These are phyloP conservation scores for Lodderomyces parapsilosis DNA, from an alignment of 1,139 yeast species.

Conservation along the genomic window DNA sequence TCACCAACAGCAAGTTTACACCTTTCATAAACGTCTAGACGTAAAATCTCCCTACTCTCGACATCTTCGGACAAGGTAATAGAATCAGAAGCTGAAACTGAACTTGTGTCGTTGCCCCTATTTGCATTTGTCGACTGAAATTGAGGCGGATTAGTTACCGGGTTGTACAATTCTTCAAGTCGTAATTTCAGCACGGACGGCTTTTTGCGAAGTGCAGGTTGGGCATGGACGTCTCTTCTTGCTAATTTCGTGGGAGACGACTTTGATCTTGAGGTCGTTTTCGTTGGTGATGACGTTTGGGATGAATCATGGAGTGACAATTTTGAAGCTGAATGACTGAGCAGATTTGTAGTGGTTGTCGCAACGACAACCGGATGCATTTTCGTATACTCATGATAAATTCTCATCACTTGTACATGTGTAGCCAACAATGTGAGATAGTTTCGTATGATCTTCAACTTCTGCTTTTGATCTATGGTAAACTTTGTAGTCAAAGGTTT, in stretches of 20 bases:
- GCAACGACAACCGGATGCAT: constrained; percentile 15
- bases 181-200: constrained; percentile 26
- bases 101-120: neutral
- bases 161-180: constrained; percentile 26
- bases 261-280: constrained; percentile 8
- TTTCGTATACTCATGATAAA: constrained; percentile 37
- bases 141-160: constrained; percentile 22
- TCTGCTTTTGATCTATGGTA: constrained; percentile 30
- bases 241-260: constrained; percentile 14
- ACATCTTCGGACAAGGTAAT: constrained; percentile 4
- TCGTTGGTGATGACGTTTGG: constrained; percentile 7
- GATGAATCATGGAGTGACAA: constrained; percentile 2
- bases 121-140: no score
- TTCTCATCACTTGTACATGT: constrained; percentile 61
- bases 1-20: constrained; percentile 27
- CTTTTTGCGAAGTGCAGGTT: constrained; percentile 17
- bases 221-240: constrained; percentile 20
- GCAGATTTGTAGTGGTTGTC: neutral
- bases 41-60: constrained; percentile 7
- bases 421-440: constrained; percentile 54
- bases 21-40: constrained; percentile 25
- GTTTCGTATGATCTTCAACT: constrained; percentile 43
- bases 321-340: neutral
- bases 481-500: constrained; percentile 15
- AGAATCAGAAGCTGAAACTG: neutral